These are phyloP conservation scores for Aspergillaceae sp. DNA, from an alignment of 2,329 filamentous ascomycete species.

Conservation along the genomic window DNA sequence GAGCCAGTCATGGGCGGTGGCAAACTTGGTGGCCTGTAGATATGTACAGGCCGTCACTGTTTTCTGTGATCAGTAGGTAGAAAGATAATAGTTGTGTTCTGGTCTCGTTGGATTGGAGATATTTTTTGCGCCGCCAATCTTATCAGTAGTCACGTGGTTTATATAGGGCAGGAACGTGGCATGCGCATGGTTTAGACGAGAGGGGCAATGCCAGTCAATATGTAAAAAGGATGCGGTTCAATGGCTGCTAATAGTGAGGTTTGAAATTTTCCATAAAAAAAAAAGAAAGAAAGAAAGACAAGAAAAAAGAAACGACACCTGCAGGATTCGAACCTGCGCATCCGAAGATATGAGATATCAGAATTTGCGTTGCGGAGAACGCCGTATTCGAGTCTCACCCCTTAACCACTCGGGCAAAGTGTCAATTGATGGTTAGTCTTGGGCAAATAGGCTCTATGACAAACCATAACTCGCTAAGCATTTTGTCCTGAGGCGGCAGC, in stretches of 20 bases:
- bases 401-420: not conserved
- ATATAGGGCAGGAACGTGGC: no score
- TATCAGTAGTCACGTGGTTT: no score
- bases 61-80: no score
- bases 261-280: not conserved
- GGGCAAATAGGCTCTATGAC: rapidly evolving
- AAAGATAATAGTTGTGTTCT: not conserved
- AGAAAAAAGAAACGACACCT: not conserved
- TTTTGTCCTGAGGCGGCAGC: no score
- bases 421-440: not conserved
- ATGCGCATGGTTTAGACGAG: no score
- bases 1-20: not conserved
- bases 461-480: no score
- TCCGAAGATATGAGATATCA: slow-evolving; percentile 1
- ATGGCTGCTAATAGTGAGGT: no score
- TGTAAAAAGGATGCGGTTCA: no score
- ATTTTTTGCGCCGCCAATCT: no score
- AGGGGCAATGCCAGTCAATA: no score
- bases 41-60: no score
- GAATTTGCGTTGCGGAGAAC: not conserved
- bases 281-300: not conserved
- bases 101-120: not conserved
- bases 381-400: not conserved
- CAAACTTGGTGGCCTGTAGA: no score
- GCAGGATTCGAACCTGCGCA: slow-evolving; percentile 1